phyloP scores from a whole-genome alignment of 2,329 filamentous ascomycete species.

The Penicillium decumbens region DNA sequence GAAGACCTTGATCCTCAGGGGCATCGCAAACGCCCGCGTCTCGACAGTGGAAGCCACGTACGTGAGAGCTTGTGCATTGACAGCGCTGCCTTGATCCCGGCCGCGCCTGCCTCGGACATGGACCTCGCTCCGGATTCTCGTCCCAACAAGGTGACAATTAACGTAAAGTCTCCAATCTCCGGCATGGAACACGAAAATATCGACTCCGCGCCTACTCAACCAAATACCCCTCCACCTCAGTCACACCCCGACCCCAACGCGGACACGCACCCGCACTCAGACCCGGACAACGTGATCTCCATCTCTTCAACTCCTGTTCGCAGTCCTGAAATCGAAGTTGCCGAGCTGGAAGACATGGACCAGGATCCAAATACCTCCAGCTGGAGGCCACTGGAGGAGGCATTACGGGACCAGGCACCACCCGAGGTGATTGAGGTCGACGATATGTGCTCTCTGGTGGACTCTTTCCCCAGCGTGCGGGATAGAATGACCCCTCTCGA shows the following conservation, averaged over 20 bases:
- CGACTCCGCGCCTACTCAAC: slow-evolving; percentile 14
- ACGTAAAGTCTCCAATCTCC: slow-evolving; percentile 39
- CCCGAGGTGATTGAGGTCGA: slow-evolving; percentile 36
- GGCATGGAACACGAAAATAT: slow-evolving; percentile 15
- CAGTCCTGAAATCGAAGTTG: slow-evolving; percentile 48
- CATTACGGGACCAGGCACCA: slow-evolving; percentile 28
- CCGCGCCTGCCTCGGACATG: slow-evolving; percentile 28
- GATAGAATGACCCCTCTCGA: slow-evolving; percentile 27
- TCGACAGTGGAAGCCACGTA: slow-evolving; percentile 42
- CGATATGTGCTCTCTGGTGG: slow-evolving; percentile 31
- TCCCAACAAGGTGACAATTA: slow-evolving; percentile 47
- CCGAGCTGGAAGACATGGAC: slow-evolving; percentile 48
- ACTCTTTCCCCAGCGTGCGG: slow-evolving; percentile 37
- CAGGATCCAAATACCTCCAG: slow-evolving; percentile 44
- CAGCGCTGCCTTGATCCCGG: slow-evolving; percentile 22
- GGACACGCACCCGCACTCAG: slow-evolving; percentile 1
- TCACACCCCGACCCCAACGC: slow-evolving; percentile 2
- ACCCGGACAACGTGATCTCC: slow-evolving; percentile 34
- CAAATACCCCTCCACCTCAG: slow-evolving; percentile 10
- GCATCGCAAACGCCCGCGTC: slow-evolving; percentile 46
- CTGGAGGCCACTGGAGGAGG: slow-evolving; percentile 41
- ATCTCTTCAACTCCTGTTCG: slow-evolving; percentile 43
- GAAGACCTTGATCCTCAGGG: slow-evolving; percentile 38
- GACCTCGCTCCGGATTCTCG: slow-evolving; percentile 30
- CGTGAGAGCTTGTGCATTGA: slow-evolving; percentile 34